Base-by-base conservation (phyloP, 2,329 filamentous ascomycete genomes). In the Ceratocystis destructans region DNA sequence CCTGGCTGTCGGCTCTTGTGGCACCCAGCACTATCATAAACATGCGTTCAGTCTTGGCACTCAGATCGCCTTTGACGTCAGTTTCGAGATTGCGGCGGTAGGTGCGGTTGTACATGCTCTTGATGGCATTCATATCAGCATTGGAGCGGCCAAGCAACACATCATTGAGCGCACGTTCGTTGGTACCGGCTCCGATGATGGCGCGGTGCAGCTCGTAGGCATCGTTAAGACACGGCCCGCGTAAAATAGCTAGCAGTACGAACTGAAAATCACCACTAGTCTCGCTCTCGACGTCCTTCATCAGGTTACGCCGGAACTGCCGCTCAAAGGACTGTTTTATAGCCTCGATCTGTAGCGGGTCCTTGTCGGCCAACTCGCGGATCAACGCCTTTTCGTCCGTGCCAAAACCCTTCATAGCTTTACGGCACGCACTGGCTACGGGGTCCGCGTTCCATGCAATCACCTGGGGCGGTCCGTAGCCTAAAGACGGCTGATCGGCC, bases 391-490 rank as follows among this genome's bases (percentile, higher is more conserved):
- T 87, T 74, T 96, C 92, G 72, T 97, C 85, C 0, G 92, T 96
- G 44, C 92, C 93, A 69, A 96, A 89, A 0, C 91, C 91, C 75
- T 96, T 96, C 90, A 96, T 96, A 1, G 93, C 90, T 70, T 82
- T 82, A 64, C 90, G 84, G 25, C 96, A 78, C 3, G 80, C 83
- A 67, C 90, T 83, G 0, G 90, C 88, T 71, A 94, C 86, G 12
- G 79, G 77, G 2, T 78, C 80, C 61, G 84, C 87, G 69, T 96
- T 86, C 79, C 81, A 87, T 37, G 83, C 80, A 55, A 89, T 87
- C 59, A 83, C 78, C 71, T 89, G 87, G 12, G 84, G 83, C 0
- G 87, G 81, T 2, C 85, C 84, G 72, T 96, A 96, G 45, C 92
- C 92, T 0, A 82, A 76, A 0, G 88, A 88, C 0, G 89, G 74